Evolutionary conservation across 2,329 filamentous ascomycete genomes (phyloP), one percentile per base, ranked within the genome.

Genomic region (Cladophialophora carrionii): DNA sequence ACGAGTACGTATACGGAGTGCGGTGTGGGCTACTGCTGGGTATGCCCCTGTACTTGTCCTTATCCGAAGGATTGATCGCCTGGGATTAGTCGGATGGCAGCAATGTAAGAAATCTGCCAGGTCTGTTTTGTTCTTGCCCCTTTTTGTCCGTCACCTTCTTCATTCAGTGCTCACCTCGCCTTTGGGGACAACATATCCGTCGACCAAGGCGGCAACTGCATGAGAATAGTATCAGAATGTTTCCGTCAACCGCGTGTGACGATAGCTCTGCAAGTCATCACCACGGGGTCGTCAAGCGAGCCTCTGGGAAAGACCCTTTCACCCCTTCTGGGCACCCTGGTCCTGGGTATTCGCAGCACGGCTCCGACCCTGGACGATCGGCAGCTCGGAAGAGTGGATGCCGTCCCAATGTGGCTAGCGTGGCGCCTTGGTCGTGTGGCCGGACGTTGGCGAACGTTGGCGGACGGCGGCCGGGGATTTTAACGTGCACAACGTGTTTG

Each of bases 261-360:
- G 63, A 61, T 43, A 62, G 14, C 43, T n/a, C 32, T 59, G 63
- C 63, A 48, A 55, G 63, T 55, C 58, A 56, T 65, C 63, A 55
- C 34, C 43, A 55, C 48, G 48, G 55, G 26, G 26, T 43, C 51
- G 57, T 61, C 63, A 61, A 65, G 62, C 54, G 54, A 58, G 8
- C 31, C 8, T 60, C 48, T 53, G 26, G 31, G 34, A 29, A 20
- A 29, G 29, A 14, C 26, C 56, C 43, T 26, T 26, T 41, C 6
- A 26, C 46, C 57, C 46, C 24, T 32, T 22, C 43, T 57, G 37
- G 41, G 26, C 6, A 3, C 26, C 3, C 26, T 6, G 26, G 26
- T 29, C 3, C 26, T 29, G 26, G 26, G 26, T 43, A n/a, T 14
- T 43, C 17, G 37, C 37, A 43, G 14, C 37, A 43, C 37, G 37